A percentile compares a stretch with the other conserved stretches of the same genome.
phyloP scores from a whole-genome alignment of 1,139 yeast genomes.

The Lodderomyces parapsilosis region DNA sequence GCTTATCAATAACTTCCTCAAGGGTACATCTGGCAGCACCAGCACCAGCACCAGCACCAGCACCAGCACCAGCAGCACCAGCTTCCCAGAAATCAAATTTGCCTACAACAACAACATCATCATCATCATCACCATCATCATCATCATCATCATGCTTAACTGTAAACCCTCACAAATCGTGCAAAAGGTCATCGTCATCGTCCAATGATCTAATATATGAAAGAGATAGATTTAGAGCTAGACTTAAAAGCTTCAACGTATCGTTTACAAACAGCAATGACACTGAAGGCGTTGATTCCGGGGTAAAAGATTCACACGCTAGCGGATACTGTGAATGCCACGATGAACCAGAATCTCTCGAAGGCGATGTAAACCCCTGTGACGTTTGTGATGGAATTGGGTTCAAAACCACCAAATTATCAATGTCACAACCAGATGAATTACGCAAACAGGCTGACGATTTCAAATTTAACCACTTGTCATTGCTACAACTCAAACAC shows the following conservation, averaged over 20 bases:
- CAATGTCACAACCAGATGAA: conserved; percentile 14
- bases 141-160: neutral
- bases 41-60: neutral
- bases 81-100: neutral
- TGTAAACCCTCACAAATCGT: conserved; percentile 9
- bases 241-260: conserved; percentile 35
- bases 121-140: neutral
- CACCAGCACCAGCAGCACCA: neutral
- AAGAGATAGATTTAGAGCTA: conserved; percentile 44
- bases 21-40: neutral
- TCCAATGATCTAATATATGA: conserved; percentile 45
- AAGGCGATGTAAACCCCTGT: conserved; percentile 18
- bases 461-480: conserved; percentile 22
- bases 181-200: conserved; percentile 41
- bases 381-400: conserved; percentile 41
- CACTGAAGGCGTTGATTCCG: neutral
- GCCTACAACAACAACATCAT: neutral
- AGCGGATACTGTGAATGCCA: neutral
- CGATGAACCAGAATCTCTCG: conserved; percentile 8
- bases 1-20: neutral
- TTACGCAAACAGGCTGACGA: neutral
- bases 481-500: conserved; percentile 26
- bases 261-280: conserved; percentile 4
- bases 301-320: neutral
- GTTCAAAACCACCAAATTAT: conserved; percentile 38